phyloP scores from a whole-genome alignment of 495 filamentous ascomycete species.

The Amniculicola lignicola region DNA sequence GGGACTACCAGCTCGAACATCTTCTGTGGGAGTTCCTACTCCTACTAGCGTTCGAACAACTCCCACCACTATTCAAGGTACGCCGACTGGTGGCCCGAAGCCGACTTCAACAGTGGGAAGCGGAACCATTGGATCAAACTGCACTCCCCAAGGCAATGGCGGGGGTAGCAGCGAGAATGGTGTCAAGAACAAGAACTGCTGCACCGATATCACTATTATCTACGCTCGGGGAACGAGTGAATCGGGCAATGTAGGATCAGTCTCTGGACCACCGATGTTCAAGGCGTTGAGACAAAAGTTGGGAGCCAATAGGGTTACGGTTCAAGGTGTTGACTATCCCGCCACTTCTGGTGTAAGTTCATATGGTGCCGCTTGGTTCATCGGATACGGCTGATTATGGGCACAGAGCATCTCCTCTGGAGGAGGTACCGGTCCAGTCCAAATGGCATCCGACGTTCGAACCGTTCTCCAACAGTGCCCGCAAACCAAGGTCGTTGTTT shows the following conservation, averaged over 20 bases:
- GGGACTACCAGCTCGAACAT: background rate
- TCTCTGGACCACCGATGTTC: constrained; percentile 57
- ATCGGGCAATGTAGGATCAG: constrained; percentile 55
- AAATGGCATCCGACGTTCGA: constrained; percentile 3
- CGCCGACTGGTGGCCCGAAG: too few relatives aligned
- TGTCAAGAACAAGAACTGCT: constrained; percentile 15
- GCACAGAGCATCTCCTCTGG: constrained; percentile 3
- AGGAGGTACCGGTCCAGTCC: background rate
- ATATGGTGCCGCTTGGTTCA: too few relatives aligned
- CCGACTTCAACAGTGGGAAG: background rate
- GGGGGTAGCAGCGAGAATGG: constrained; percentile 11
- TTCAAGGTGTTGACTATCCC: constrained; percentile 59
- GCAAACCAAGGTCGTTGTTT: constrained; percentile 5
- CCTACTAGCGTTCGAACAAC: background rate
- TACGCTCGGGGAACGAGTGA: constrained; percentile 59
- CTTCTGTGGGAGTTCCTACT: background rate
- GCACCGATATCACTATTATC: constrained; percentile 49
- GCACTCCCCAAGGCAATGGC: constrained; percentile 2
- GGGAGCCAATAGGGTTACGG: constrained; percentile 42
- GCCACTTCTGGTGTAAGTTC: constrained; percentile 41
- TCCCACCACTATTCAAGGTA: background rate
- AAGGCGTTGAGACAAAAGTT: constrained; percentile 45
- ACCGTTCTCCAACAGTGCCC: constrained; percentile 5
- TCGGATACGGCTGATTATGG: background rate
- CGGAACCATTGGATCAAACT: background rate